Evolutionary conservation across 2,329 filamentous ascomycete genomes (phyloP).

Genomic region (Fusarium napiforme): DNA sequence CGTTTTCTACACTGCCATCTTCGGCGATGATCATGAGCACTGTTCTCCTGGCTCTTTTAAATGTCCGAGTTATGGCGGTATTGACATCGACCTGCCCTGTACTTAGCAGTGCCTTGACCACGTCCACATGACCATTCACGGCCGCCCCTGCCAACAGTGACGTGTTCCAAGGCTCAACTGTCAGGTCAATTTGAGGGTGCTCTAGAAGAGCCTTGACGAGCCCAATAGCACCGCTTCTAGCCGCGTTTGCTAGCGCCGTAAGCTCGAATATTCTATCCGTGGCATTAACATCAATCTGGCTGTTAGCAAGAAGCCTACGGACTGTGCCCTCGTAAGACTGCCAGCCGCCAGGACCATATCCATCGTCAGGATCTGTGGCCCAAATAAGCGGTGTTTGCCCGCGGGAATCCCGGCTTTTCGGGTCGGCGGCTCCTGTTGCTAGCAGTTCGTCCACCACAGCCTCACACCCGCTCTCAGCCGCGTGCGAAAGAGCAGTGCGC

Average conservation of each 20-base stretch:
- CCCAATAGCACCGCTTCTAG: background rate
- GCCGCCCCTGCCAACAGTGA: too few species aligned
- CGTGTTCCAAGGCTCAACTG: too few species aligned
- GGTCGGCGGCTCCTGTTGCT: background rate
- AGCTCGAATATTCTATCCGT: too few species aligned
- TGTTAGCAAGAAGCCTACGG: fast-evolving
- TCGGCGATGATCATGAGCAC: too few species aligned
- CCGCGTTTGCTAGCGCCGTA: background rate
- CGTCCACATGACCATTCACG: too few species aligned
- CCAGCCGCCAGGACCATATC: fast-evolving
- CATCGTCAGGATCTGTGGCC: fast-evolving
- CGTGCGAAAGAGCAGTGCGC: background rate
- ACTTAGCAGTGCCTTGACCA: too few species aligned
- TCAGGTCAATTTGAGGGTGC: too few species aligned
- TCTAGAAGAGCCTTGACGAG: background rate
- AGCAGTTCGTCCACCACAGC: background rate
- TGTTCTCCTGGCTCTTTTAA: too few species aligned
- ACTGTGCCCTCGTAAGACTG: background rate
- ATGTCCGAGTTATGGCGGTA: too few species aligned
- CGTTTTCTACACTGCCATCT: too few species aligned
- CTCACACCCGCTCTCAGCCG: fast-evolving
- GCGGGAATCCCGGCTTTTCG: fast-evolving
- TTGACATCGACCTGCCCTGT: too few species aligned
- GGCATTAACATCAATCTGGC: background rate
- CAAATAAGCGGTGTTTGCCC: background rate